Conservation (phyloP, 257 asterid genomes). For the Cynanchum wilfordii region DNA sequence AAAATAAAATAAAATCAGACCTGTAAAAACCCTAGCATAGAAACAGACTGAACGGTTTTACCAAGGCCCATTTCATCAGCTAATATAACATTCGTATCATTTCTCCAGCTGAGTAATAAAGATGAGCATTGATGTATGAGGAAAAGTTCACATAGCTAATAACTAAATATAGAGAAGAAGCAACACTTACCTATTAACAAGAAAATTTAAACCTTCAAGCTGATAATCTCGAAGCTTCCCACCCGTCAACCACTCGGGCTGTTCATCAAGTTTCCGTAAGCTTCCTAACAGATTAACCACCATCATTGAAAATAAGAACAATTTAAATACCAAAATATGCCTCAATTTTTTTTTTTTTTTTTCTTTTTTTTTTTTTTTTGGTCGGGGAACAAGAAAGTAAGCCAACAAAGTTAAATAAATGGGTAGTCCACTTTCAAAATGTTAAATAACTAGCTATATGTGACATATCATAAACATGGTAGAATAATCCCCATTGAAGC, state of each 20-base stretch:
- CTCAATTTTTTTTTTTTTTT: background rate
- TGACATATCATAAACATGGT: background rate
- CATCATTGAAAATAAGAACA: background rate
- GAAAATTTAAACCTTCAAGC: slow-evolving; percentile 95
- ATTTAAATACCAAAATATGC: background rate
- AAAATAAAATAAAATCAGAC: slow-evolving; percentile 25
- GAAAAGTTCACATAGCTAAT: background rate
- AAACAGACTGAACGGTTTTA: slow-evolving; percentile 96
- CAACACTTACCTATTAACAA: slow-evolving; percentile 84
- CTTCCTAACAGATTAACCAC: slow-evolving; percentile 54
- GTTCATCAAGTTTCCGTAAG: slow-evolving; percentile 95
- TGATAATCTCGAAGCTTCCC: slow-evolving; percentile 99
- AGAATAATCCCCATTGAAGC: background rate
- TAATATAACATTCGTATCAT: slow-evolving; percentile 93
- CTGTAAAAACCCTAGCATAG: slow-evolving; percentile 99
- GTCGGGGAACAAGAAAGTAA: background rate
- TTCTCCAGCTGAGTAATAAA: slow-evolving; percentile 89
- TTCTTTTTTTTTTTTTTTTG: background rate
- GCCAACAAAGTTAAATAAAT: background rate
- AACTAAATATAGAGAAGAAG: background rate
- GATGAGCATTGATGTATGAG: slow-evolving; percentile 30
- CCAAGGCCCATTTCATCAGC: slow-evolving; percentile 99
- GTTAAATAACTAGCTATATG: background rate
- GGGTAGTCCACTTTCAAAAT: background rate
- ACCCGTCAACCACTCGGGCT: slow-evolving; percentile 97